These are phyloP conservation scores for Aphanomyces astaci DNA, from an alignment of 352 stramenopile species.

Conservation along the genomic window DNA sequence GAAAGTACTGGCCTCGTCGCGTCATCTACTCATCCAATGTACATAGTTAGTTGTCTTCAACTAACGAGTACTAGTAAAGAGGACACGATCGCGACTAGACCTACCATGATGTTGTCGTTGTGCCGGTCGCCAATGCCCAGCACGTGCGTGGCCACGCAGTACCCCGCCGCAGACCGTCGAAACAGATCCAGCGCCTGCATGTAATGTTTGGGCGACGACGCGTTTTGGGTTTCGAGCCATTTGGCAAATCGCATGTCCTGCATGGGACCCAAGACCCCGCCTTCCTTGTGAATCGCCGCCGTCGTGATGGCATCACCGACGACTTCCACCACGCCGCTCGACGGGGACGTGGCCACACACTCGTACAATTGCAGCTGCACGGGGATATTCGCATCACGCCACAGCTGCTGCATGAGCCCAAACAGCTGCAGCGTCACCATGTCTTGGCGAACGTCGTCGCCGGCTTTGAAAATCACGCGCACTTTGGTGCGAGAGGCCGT, in stretches of 20 bases:
- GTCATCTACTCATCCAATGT: constrained; percentile 39
- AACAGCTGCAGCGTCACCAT: constrained; percentile 90
- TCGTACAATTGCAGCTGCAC: constrained; percentile 89
- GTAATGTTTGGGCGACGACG: constrained; percentile 53
- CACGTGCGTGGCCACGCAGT: constrained; percentile 91
- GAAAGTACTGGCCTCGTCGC: constrained; percentile 74
- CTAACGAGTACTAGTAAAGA: not conserved
- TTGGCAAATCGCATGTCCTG: constrained; percentile 79
- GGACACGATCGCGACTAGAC: constrained; percentile 9
- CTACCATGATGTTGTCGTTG: constrained; percentile 95
- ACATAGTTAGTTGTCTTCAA: not conserved
- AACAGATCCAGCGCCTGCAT: constrained; percentile 80
- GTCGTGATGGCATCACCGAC: constrained; percentile 91
- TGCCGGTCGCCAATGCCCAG: constrained; percentile 92
- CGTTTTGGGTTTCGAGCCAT: constrained; percentile 78
- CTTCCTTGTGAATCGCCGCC: constrained; percentile 82
- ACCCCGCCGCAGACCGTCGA: constrained; percentile 79
- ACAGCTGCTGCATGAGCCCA: constrained; percentile 89
- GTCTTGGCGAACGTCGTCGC: constrained; percentile 93
- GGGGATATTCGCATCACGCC: constrained; percentile 86
- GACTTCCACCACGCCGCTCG: constrained; percentile 88
- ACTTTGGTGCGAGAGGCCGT: constrained; percentile 42
- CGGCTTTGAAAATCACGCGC: constrained; percentile 90
- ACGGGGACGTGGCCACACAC: constrained; percentile 83
- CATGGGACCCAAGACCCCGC: constrained; percentile 74